These are phyloP conservation scores for Lentinus brumalis DNA, from an alignment of 768 basidiomycete genomes.

Conservation along the genomic window DNA sequence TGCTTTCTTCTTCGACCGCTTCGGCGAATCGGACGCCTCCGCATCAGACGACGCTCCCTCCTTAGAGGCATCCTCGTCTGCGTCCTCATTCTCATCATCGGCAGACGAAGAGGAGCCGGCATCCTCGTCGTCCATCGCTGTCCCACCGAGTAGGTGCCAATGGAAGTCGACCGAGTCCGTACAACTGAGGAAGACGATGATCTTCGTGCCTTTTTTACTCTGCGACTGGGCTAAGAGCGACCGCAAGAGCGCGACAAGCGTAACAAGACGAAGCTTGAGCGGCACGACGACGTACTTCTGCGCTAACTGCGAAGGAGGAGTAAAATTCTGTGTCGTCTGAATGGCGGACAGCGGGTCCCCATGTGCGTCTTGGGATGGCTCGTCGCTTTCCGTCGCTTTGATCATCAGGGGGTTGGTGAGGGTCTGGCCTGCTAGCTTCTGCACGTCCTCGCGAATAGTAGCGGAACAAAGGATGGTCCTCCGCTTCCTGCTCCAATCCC, in stretches of 20 bases:
- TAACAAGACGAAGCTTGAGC: conserved; percentile 91
- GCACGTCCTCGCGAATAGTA: conserved; percentile 93
- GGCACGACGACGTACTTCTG: conserved; percentile 92
- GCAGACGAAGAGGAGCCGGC: conserved; percentile 7
- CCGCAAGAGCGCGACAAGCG: conserved; percentile 84
- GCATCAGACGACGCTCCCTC: conserved; percentile 13
- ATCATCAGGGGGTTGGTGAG: conserved; percentile 81
- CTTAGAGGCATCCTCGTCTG: conserved; percentile 5
- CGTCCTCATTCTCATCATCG: conserved; percentile 1
- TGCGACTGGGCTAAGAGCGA: conserved; percentile 69
- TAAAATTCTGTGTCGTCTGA: conserved; percentile 62
- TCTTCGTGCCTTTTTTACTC: conserved; percentile 57
- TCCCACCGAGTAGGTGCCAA: conserved; percentile 79
- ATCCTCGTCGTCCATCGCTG: conserved; percentile 59
- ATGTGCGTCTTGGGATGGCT: conserved; percentile 24
- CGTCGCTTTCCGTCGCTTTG: conserved; percentile 64
- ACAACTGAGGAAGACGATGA: conserved; percentile 95
- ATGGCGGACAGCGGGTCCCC: conserved; percentile 21
- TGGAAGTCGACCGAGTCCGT: conserved; percentile 99
- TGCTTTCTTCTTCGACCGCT: conserved; percentile 29
- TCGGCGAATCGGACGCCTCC: conserved; percentile 27
- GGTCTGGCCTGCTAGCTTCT: conserved; percentile 85
- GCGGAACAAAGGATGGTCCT: conserved; percentile 95
- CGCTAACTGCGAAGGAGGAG: conserved; percentile 89
- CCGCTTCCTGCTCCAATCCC: conserved; percentile 79